Percentiles rank a stretch among this genome's conserved stretches.
Evolutionary conservation across 768 basidiomycete genomes (phyloP).

Genomic region (Nidularia sp.): DNA sequence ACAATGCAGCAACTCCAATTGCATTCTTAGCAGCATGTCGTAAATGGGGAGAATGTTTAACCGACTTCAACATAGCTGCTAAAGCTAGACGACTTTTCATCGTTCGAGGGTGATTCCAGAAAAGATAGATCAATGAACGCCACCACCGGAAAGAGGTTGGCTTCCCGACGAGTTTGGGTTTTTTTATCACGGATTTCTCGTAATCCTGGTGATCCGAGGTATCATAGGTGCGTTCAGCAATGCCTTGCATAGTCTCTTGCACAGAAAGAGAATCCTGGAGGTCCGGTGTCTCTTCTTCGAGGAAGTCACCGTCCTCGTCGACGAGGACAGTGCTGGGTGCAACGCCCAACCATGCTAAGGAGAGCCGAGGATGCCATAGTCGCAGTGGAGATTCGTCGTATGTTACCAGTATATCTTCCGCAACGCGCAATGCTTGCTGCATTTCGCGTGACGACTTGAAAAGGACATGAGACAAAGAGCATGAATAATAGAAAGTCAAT

Average conservation of each 20-base stretch:
- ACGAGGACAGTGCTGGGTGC: conserved; percentile 19
- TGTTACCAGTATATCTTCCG: conserved; percentile 18
- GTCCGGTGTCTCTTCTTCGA: conserved; percentile 12
- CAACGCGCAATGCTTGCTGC: conserved; percentile 26
- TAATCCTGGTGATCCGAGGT: conserved; percentile 2
- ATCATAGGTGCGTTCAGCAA: conserved; percentile 19
- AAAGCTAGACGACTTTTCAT: conserved; percentile 25
- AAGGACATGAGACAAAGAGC: not conserved
- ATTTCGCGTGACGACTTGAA: conserved; percentile 40
- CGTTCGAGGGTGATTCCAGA: conserved; percentile 19
- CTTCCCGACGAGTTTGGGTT: conserved; percentile 1
- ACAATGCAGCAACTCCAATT: conserved; percentile 34
- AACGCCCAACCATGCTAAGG: conserved; percentile 37
- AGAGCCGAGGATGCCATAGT: conserved; percentile 35
- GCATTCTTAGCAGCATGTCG: conserved; percentile 44
- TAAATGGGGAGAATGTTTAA: conserved; percentile 36
- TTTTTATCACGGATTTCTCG: not conserved
- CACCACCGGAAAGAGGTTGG: conserved; percentile 6
- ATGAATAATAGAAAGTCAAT: not conserved
- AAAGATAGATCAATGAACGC: conserved; percentile 4
- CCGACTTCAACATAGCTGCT: conserved; percentile 20
- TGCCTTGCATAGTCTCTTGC: conserved; percentile 25
- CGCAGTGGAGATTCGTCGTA: conserved; percentile 26
- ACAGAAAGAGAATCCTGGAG: conserved; percentile 12
- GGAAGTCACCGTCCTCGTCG: conserved; percentile 11